Evolutionary conservation across 768 basidiomycete species (phyloP).

Genomic region (Calocera cornea): DNA sequence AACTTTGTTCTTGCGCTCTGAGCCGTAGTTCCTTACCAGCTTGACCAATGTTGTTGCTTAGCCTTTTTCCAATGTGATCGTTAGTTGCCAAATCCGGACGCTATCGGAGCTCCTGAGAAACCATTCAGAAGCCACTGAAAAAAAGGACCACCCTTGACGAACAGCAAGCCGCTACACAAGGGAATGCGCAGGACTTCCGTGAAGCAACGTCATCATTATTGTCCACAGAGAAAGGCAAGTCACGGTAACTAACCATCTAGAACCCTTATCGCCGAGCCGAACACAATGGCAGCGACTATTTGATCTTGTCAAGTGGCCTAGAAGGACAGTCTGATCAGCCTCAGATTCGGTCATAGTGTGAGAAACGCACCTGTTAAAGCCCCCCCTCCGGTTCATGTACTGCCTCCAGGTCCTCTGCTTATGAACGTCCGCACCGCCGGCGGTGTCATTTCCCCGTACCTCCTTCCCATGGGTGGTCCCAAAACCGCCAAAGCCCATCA

Average conservation of each 20-base stretch:
- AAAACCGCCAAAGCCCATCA: constrained; percentile 84
- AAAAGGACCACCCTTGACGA: too few species aligned
- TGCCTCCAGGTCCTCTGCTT: constrained; percentile 88
- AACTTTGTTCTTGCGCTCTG: background rate
- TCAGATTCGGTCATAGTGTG: background rate
- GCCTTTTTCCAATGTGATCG: background rate
- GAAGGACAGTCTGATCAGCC: constrained; percentile 17
- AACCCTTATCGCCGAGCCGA: background rate
- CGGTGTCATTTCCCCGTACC: constrained; percentile 68
- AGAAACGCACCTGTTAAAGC: constrained; percentile 56
- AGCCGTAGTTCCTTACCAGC: background rate
- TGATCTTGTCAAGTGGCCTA: constrained; percentile 92
- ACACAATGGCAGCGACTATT: constrained; percentile 42
- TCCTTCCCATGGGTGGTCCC: constrained; percentile 78
- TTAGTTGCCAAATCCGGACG: background rate
- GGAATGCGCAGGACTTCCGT: background rate
- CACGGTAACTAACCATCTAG: background rate
- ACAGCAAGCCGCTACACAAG: background rate
- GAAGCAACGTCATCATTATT: background rate
- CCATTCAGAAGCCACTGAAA: too few species aligned
- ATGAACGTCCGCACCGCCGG: constrained; percentile 47
- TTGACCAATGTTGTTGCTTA: background rate
- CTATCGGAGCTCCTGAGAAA: background rate
- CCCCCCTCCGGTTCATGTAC: constrained; percentile 96
- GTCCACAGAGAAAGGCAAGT: background rate